phyloP scores from a whole-genome alignment of 2,329 filamentous ascomycete species.

The Diaporthe australafricana region DNA sequence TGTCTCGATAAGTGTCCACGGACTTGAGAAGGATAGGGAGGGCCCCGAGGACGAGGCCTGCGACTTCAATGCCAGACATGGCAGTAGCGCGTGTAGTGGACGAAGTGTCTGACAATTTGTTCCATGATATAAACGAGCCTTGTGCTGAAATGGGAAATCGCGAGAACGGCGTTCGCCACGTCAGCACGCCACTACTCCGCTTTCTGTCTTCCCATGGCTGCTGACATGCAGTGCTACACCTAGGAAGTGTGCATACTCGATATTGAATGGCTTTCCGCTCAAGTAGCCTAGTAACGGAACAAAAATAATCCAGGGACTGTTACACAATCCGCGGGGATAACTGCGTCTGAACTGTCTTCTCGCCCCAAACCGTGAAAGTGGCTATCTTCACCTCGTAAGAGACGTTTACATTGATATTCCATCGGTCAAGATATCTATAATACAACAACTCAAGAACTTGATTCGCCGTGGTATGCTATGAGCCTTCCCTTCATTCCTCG shows the following conservation, averaged over 20 bases:
- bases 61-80: slow-evolving; percentile 28
- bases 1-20: slow-evolving; percentile 1
- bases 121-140: not conserved
- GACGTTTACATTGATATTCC: not conserved
- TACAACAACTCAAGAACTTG: slow-evolving; percentile 98
- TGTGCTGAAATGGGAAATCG: not conserved
- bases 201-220: not conserved
- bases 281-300: not conserved
- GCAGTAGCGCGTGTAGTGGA: not conserved
- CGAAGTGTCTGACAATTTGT: accelerated
- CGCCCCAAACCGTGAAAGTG: not conserved
- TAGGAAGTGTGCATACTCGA: not conserved
- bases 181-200: not conserved
- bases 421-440: slow-evolving; percentile 69
- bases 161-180: not conserved
- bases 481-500: slow-evolving; percentile 27
- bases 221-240: not conserved
- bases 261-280: not conserved
- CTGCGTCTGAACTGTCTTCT: not conserved
- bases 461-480: slow-evolving; percentile 87
- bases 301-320: not conserved
- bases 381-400: not conserved
- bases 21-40: slow-evolving; percentile 20
- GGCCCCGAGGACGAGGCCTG: slow-evolving; percentile 25
- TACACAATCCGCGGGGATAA: not conserved